phyloP scores from a whole-genome alignment of 2,329 filamentous ascomycete genomes.

The Dothistroma septosporum region DNA sequence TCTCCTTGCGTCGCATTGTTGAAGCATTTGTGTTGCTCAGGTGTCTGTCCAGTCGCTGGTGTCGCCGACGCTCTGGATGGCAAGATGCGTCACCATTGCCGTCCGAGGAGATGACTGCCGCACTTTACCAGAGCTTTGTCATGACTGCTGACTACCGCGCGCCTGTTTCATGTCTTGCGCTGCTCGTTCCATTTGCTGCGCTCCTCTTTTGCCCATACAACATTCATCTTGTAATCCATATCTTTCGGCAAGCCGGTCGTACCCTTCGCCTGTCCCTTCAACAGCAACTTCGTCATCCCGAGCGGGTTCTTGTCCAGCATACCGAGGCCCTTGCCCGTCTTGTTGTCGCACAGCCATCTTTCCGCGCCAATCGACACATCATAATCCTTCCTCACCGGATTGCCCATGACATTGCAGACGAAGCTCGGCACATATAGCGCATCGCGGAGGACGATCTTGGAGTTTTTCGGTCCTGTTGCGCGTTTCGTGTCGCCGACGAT shows the following conservation, averaged over 20 bases:
- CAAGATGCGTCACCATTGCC: too few species aligned
- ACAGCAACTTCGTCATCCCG: constrained; percentile 6
- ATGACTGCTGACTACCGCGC: background rate
- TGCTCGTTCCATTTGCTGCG: constrained; percentile 7
- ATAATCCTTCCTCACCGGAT: constrained; percentile 14
- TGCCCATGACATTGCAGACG: constrained; percentile 15
- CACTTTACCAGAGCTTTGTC: too few species aligned
- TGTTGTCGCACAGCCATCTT: constrained; percentile 13
- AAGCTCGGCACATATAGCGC: constrained; percentile 16
- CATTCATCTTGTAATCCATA: constrained; percentile 8
- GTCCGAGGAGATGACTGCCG: too few species aligned
- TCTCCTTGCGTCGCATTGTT: too few species aligned
- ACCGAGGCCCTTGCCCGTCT: constrained; percentile 12
- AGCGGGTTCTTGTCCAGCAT: constrained; percentile 16
- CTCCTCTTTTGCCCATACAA: constrained; percentile 14
- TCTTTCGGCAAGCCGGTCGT: constrained; percentile 5
- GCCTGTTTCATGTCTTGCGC: background rate
- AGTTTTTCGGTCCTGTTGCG: constrained; percentile 3
- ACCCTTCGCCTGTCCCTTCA: constrained; percentile 14
- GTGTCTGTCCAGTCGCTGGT: too few species aligned
- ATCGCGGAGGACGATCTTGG: constrained; percentile 10
- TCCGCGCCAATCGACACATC: constrained; percentile 19
- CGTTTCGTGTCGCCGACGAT: constrained; percentile 5
- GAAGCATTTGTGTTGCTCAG: too few species aligned
- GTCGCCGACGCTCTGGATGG: too few species aligned